A percentile compares a stretch with the other conserved stretches of the same genome.
These are phyloP conservation scores for Backusella tarrabulga DNA, from an alignment of 192 early-diverging fungal genomes.

Conservation along the genomic window DNA sequence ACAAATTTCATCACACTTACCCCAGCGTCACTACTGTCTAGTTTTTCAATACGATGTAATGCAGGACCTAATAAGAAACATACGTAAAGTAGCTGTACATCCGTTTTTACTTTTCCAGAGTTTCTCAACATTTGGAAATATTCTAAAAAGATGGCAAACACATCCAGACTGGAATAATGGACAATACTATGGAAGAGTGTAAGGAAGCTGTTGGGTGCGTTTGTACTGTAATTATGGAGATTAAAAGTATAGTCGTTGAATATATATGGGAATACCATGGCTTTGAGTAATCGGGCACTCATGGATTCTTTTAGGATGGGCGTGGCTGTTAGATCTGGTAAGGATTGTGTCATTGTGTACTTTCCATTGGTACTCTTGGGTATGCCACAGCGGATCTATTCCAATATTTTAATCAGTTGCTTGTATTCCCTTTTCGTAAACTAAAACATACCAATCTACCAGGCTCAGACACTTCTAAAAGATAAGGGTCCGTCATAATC, in stretches of 20 bases:
- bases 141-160: conserved; percentile 50
- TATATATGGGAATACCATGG: conserved; percentile 50
- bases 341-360: conserved; percentile 31
- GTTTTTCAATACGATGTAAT: conserved; percentile 66
- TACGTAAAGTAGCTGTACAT: conserved; percentile 71
- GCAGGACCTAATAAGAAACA: conserved; percentile 70
- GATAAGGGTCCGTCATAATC: conserved; percentile 36
- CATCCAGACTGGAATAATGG: conserved; percentile 72
- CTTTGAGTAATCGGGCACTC: conserved; percentile 34
- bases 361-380: conserved; percentile 38
- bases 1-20: conserved; percentile 14
- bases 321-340: conserved; percentile 28
- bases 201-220: conserved; percentile 69
- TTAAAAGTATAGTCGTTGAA: conserved; percentile 64
- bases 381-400: conserved; percentile 34
- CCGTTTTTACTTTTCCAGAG: conserved; percentile 52
- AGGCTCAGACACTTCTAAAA: conserved; percentile 39
- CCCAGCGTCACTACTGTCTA: conserved; percentile 43
- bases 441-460: conserved; percentile 40
- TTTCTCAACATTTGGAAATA: conserved; percentile 39
- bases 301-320: conserved; percentile 31
- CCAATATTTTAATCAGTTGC: background rate
- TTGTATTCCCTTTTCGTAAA: background rate
- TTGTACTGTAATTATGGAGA: conserved; percentile 58
- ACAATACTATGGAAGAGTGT: conserved; percentile 70